Conservation (phyloP, 83 land plant genomes). For the Isoetes engelmannii region DNA sequence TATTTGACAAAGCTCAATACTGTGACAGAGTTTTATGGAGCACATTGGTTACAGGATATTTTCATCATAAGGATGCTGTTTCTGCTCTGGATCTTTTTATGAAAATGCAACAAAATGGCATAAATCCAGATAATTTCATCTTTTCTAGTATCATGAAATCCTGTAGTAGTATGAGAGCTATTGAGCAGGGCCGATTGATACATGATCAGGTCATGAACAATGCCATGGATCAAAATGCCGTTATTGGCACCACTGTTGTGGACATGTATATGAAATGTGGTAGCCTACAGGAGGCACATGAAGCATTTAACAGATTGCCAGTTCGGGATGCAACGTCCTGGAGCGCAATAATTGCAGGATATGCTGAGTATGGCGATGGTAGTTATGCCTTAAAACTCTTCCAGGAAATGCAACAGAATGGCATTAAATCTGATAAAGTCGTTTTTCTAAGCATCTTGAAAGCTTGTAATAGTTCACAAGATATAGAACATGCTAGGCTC, state of each 20-base stretch:
- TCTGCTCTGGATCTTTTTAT: too few relatives aligned
- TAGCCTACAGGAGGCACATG: slow-evolving; percentile 9
- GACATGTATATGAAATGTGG: slow-evolving; percentile 22
- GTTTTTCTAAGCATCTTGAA: too few relatives aligned
- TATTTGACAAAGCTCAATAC: too few relatives aligned
- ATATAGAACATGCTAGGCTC: too few relatives aligned
- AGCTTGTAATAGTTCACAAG: too few relatives aligned
- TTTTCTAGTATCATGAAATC: slow-evolving; percentile 8
- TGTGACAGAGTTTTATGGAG: too few relatives aligned
- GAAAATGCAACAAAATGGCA: background rate
- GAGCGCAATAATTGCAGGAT: slow-evolving; percentile 14
- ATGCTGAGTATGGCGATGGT: slow-evolving; percentile 1
- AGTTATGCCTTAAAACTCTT: too few relatives aligned
- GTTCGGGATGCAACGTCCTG: background rate
- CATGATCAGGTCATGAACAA: slow-evolving; percentile 15
- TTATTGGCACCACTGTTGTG: slow-evolving; percentile 3
- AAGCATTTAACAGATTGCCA: slow-evolving; percentile 19
- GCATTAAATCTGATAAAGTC: too few relatives aligned
- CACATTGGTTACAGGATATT: too few relatives aligned
- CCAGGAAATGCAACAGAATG: too few relatives aligned
- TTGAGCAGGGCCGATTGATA: slow-evolving; percentile 5
- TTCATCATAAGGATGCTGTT: too few relatives aligned
- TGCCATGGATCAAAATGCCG: background rate
- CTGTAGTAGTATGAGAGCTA: slow-evolving; percentile 1
- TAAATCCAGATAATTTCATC: too few relatives aligned